A percentile compares a stretch with the other conserved stretches of the same genome.
Conservation (phyloP, 2,329 filamentous ascomycete species). For the Didymella arachidicola region DNA sequence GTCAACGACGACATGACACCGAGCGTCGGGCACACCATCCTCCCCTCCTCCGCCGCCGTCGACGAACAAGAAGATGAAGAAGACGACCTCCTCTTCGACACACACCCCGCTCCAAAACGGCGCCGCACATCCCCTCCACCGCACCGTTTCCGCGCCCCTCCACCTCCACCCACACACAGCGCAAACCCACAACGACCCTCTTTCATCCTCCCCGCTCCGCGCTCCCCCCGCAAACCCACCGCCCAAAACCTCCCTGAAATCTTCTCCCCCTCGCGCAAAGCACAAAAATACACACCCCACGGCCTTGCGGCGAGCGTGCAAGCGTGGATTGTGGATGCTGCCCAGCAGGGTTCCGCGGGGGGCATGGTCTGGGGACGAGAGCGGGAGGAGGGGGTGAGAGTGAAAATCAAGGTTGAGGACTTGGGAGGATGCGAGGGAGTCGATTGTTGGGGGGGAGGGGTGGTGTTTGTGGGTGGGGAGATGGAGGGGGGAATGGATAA, state of each 20-base stretch:
- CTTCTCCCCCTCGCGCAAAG: slow-evolving; percentile 62
- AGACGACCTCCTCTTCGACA: neutral
- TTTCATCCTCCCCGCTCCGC: slow-evolving; percentile 50
- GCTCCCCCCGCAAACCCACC: slow-evolving; percentile 35
- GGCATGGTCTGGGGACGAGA: slow-evolving; percentile 28
- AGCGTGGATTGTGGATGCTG: slow-evolving; percentile 59
- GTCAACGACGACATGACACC: slow-evolving; percentile 16
- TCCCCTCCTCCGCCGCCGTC: slow-evolving; percentile 1
- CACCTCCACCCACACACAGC: neutral
- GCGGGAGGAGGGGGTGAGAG: slow-evolving; percentile 37
- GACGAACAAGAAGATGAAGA: neutral
- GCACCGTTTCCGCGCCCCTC: slow-evolving; percentile 39
- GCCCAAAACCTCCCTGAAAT: slow-evolving; percentile 56
- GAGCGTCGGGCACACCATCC: slow-evolving; percentile 31
- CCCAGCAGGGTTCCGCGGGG: slow-evolving; percentile 23
- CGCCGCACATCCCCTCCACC: slow-evolving; percentile 21
- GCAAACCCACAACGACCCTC: slow-evolving; percentile 39
- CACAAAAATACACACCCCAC: slow-evolving; percentile 58
- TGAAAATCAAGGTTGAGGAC: slow-evolving; percentile 21
- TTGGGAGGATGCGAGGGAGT: slow-evolving; percentile 15
- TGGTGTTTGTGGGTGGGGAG: slow-evolving; percentile 35
- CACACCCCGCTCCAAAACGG: neutral
- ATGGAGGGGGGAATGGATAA: slow-evolving; percentile 27
- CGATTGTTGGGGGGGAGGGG: slow-evolving; percentile 31
- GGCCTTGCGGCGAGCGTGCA: slow-evolving; percentile 60